Conservation (phyloP, 495 filamentous ascomycete species). For the Geopyxis carbonaria region DNA sequence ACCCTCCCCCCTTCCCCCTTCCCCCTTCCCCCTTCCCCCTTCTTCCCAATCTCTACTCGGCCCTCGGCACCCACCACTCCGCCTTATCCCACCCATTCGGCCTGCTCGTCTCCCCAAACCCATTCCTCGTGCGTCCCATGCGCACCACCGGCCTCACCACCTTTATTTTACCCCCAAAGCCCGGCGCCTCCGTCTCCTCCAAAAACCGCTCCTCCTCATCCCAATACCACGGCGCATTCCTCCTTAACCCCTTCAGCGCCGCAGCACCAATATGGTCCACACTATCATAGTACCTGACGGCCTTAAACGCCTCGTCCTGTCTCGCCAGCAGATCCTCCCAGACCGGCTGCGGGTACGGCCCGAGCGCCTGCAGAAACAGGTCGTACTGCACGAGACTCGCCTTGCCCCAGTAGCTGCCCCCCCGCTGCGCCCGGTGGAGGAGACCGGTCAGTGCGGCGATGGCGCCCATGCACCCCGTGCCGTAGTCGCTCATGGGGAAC, state of each 20-base stretch:
- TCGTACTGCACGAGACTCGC: conserved; percentile 54
- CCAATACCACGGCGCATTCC: conserved; percentile 36
- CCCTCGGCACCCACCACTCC: conserved; percentile 32
- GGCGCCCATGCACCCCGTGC: conserved; percentile 42
- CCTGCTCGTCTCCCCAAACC: conserved; percentile 36
- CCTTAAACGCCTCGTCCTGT: conserved; percentile 44
- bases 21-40: too few relatives aligned
- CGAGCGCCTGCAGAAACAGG: conserved; percentile 45
- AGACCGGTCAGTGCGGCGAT: conserved; percentile 48
- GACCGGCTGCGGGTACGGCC: conserved; percentile 39
- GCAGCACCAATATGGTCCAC: conserved; percentile 54
- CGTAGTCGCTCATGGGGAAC: conserved; percentile 70
- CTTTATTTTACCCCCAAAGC: conserved; percentile 32
- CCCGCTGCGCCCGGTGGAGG: conserved; percentile 40
- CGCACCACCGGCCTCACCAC: conserved; percentile 38
- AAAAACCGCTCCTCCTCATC: conserved; percentile 25
- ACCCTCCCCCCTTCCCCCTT: too few relatives aligned
- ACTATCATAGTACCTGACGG: conserved; percentile 48
- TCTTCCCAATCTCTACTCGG: too few relatives aligned
- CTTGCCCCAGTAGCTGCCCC: conserved; percentile 48
- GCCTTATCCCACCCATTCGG: conserved; percentile 42
- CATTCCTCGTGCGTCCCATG: conserved; percentile 35
- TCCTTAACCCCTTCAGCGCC: conserved; percentile 45
- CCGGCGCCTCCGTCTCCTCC: conserved; percentile 32
- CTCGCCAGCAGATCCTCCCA: conserved; percentile 37